Percentiles rank a stretch among this genome's conserved stretches.
Evolutionary conservation across 148 eudicot genomes (phyloP).

Genomic region (Camellia sinensis): DNA sequence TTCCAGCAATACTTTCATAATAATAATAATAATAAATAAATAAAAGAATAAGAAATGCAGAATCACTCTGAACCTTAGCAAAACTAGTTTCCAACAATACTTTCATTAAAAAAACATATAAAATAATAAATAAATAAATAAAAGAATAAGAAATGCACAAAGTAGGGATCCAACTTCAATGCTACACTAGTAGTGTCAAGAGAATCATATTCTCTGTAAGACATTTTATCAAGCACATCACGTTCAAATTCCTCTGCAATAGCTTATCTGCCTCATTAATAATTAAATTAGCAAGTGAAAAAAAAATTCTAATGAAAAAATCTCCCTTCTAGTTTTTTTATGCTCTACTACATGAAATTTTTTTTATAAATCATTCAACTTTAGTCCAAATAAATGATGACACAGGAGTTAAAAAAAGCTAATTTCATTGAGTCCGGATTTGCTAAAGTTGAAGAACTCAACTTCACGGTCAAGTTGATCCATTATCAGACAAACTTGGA

Average conservation of each 20-base stretch:
- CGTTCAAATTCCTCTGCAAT: background rate
- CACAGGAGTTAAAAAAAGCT: background rate
- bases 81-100: background rate
- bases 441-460: no score
- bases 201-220: constrained; percentile 11
- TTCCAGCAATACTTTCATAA: background rate
- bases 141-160: background rate
- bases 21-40: no score
- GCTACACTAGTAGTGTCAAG: background rate
- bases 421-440: no score
- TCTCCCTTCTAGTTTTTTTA: background rate
- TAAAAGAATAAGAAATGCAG: background rate
- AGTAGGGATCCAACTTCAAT: background rate
- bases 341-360: no score
- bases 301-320: background rate
- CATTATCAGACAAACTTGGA: no score
- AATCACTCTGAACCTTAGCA: no score
- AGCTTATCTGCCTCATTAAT: background rate
- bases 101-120: background rate
- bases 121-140: background rate
- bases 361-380: no score
- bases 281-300: background rate
- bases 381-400: no score
- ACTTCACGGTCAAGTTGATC: no score
- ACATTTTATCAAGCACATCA: constrained; percentile 34